Percentiles rank a stretch among this genome's conserved stretches.
These are phyloP conservation scores for Arabidopsis arenosa DNA, from an alignment of 345 rosid genomes.

Conservation along the genomic window DNA sequence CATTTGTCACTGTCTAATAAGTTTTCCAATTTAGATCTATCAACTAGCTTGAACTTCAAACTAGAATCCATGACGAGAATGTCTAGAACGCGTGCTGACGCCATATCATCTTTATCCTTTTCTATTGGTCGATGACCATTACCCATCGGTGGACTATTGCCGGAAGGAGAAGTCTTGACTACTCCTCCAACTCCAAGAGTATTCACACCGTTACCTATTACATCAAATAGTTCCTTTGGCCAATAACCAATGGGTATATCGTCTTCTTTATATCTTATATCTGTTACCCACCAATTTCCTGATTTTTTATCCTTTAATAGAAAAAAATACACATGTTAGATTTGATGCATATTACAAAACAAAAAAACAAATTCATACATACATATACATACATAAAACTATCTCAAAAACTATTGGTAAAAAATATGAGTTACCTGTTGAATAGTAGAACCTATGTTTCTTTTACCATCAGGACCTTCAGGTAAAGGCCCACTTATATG, in stretches of 20 bases:
- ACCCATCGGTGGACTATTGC: background rate
- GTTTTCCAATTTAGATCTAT: background rate
- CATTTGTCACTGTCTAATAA: background rate
- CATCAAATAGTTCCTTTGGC: background rate
- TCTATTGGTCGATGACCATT: background rate
- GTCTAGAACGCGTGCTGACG: background rate
- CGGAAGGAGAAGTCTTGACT: background rate
- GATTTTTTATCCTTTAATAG: background rate
- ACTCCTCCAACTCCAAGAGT: background rate
- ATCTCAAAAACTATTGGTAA: too few species aligned
- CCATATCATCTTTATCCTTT: background rate
- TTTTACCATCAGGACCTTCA: background rate
- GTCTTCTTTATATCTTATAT: too few species aligned
- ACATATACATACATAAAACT: too few species aligned
- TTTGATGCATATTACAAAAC: too few species aligned
- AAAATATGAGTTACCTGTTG: background rate
- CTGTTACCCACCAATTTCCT: background rate
- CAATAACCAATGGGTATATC: background rate
- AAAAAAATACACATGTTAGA: too few species aligned
- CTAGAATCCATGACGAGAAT: too few species aligned
- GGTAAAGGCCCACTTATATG: background rate
- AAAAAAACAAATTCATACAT: too few species aligned
- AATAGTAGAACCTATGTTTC: background rate
- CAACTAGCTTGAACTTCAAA: background rate
- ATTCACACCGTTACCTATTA: background rate